phyloP scores from a whole-genome alignment of 2,329 filamentous ascomycete genomes.

The Penicillium fuscoglaucum region DNA sequence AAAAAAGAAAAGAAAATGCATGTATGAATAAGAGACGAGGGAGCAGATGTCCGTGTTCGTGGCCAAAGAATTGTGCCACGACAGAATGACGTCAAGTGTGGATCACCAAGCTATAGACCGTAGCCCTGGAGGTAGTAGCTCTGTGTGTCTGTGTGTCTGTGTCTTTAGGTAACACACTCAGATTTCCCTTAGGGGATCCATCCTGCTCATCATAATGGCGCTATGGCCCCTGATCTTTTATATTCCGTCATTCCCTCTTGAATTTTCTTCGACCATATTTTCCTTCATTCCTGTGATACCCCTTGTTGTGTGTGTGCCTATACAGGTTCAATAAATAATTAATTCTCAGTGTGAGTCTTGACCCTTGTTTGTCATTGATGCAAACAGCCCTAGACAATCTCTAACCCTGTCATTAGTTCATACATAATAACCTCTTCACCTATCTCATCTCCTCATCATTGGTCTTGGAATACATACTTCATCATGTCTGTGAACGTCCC shows the following conservation, averaged over 20 bases:
- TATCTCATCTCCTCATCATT: not conserved
- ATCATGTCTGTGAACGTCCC: slow-evolving; percentile 67
- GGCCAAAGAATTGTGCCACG: not conserved
- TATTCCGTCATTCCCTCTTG: slow-evolving; percentile 15
- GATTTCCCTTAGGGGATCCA: not conserved
- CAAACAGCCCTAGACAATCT: slow-evolving; percentile 5
- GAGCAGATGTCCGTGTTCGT: slow-evolving; percentile 8
- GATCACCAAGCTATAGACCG: slow-evolving; percentile 1
- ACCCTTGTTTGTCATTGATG: slow-evolving; percentile 14
- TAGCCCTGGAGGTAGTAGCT: too few species aligned
- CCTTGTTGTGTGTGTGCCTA: slow-evolving; percentile 15
- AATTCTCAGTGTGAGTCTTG: slow-evolving; percentile 15
- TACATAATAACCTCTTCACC: slow-evolving; percentile 14
- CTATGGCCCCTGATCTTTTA: slow-evolving; percentile 12
- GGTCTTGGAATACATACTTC: slow-evolving; percentile 8
- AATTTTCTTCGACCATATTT: slow-evolving; percentile 14
- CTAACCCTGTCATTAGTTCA: slow-evolving; percentile 12
- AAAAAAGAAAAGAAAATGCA: too few species aligned
- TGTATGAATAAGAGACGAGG: not conserved
- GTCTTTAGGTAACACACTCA: not conserved
- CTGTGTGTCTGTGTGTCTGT: too few species aligned
- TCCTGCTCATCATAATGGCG: slow-evolving; percentile 6
- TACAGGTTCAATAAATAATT: slow-evolving; percentile 16
- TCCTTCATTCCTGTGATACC: slow-evolving; percentile 31
- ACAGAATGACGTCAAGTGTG: slow-evolving; percentile 11